phyloP scores from a whole-genome alignment of 2,329 filamentous ascomycete species.

The Aspergillus aculeatinus region DNA sequence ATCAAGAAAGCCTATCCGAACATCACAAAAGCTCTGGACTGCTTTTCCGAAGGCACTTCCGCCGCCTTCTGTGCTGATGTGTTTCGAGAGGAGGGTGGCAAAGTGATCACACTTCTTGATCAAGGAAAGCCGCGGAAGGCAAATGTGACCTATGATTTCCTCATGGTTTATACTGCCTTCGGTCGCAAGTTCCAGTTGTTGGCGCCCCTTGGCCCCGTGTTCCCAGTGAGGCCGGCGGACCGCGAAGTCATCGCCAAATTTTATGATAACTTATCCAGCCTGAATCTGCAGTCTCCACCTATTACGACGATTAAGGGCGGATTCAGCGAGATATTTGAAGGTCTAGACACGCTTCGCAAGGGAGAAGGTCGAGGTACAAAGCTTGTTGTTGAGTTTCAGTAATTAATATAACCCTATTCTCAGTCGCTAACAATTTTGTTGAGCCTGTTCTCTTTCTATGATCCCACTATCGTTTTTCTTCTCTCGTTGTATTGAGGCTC shows the following conservation, averaged over 20 bases:
- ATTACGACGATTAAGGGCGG: background rate
- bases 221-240: background rate
- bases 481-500: no score
- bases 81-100: background rate
- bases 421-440: no score
- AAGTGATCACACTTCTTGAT: constrained; percentile 1
- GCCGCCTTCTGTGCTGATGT: background rate
- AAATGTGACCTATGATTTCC: background rate
- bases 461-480: no score
- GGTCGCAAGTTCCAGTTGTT: background rate
- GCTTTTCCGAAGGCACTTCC: constrained; percentile 1
- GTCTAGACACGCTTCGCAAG: background rate
- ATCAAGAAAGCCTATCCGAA: background rate
- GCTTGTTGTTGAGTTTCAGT: background rate
- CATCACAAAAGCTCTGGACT: background rate
- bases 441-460: no score
- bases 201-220: constrained; percentile 1
- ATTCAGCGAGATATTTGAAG: background rate
- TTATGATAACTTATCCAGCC: background rate
- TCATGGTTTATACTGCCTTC: constrained; percentile 3
- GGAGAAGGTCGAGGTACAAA: background rate
- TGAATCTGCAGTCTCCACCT: background rate
- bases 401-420: no score
- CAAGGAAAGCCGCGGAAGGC: constrained; percentile 1
- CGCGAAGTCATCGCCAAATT: background rate